These are phyloP conservation scores for Argentina anserina DNA, from an alignment of 306 rosid species.

Conservation along the genomic window DNA sequence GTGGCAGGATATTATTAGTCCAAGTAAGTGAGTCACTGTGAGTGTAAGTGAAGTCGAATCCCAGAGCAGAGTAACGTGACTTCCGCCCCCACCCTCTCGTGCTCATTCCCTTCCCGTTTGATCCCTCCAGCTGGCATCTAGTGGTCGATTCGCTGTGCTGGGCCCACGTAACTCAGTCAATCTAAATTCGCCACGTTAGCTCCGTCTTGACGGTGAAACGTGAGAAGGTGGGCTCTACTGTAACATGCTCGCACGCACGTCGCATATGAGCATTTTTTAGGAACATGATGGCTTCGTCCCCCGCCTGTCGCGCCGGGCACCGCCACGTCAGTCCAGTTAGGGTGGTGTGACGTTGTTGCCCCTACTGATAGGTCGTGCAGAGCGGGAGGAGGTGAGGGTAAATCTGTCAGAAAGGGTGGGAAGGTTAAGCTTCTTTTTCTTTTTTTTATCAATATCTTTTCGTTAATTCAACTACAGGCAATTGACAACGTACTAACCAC, in stretches of 20 bases:
- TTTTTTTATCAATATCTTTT: slow-evolving; percentile 22
- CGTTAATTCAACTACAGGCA: not conserved
- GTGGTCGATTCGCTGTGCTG: slow-evolving; percentile 29
- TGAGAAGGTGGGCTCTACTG: slow-evolving; percentile 33
- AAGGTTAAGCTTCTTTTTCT: slow-evolving; percentile 26
- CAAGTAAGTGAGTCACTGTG: not conserved
- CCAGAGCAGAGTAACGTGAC: slow-evolving; percentile 56
- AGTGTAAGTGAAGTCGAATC: slow-evolving; percentile 15
- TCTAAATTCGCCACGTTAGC: slow-evolving; percentile 34
- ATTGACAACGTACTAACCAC: not conserved
- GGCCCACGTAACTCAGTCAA: slow-evolving; percentile 35
- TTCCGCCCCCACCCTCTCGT: slow-evolving; percentile 31
- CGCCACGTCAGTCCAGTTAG: slow-evolving; percentile 20
- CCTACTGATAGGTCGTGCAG: not conserved
- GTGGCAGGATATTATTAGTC: slow-evolving; percentile 17
- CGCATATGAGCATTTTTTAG: not conserved
- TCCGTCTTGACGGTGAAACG: slow-evolving; percentile 43
- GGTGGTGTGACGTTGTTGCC: not conserved
- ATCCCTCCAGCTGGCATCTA: slow-evolving; percentile 25
- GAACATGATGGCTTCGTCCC: not conserved
- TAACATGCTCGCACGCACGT: slow-evolving; percentile 42
- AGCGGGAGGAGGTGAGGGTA: not conserved
- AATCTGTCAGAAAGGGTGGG: not conserved
- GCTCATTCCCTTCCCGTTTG: slow-evolving; percentile 4
- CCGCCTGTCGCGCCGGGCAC: slow-evolving; percentile 34